A percentile compares a stretch with the other conserved stretches of the same genome.
phyloP scores from a whole-genome alignment of 164 flowering plant species.

The Chimonanthus salicifolius region DNA sequence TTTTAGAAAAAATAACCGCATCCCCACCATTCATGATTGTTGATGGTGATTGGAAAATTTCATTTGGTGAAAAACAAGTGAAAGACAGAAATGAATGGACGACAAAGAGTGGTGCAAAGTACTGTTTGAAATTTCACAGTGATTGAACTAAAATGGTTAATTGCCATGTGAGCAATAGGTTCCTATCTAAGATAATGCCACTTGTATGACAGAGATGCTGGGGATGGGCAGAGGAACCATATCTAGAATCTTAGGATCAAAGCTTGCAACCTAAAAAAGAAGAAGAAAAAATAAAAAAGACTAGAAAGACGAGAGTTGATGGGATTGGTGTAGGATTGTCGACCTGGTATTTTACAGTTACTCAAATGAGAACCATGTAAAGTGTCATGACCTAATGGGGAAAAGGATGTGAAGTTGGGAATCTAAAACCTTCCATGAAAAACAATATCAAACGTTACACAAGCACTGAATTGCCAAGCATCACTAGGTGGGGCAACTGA shows the following conservation, averaged over 20 bases:
- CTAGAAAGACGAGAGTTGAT: neutral
- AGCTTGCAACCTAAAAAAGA: neutral
- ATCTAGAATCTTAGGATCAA: neutral
- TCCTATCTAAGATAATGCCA: neutral
- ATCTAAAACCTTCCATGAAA: constrained; percentile 30
- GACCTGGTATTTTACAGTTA: constrained; percentile 14
- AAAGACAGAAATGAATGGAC: too few species aligned
- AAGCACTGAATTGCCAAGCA: constrained; percentile 37
- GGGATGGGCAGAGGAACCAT: neutral
- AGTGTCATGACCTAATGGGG: constrained; percentile 16
- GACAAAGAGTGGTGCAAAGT: too few species aligned
- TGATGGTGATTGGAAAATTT: too few species aligned
- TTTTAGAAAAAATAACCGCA: too few species aligned
- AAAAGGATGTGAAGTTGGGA: constrained; percentile 31
- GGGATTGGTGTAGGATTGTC: constrained; percentile 17
- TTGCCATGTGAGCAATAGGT: neutral
- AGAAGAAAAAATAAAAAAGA: neutral
- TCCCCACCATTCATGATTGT: too few species aligned
- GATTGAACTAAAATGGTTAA: too few species aligned
- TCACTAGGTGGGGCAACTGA: constrained; percentile 27
- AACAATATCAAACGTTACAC: constrained; percentile 31
- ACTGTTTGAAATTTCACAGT: too few species aligned
- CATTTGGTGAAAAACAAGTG: too few species aligned
- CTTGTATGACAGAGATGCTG: neutral
- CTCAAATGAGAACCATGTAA: constrained; percentile 27